A percentile compares a stretch with the other conserved stretches of the same genome.
phyloP scores from a whole-genome alignment of 345 rosid species.

The Aquilaria malaccensis region DNA sequence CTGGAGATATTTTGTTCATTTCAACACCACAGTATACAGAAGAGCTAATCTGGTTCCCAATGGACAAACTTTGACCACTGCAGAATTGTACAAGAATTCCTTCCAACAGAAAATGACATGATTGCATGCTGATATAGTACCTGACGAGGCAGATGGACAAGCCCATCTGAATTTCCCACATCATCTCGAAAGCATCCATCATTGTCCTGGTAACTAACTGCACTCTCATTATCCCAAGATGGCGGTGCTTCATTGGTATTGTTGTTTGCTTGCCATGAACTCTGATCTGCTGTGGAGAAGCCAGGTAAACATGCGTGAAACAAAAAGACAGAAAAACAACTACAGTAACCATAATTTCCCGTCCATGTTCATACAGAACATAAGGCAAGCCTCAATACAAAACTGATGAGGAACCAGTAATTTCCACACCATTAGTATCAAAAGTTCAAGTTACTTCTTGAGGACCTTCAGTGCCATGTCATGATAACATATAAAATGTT shows the following conservation, averaged over 20 bases:
- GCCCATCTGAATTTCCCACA: constrained; percentile 14
- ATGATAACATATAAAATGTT: no score
- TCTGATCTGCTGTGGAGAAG: constrained; percentile 1
- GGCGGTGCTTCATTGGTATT: constrained; percentile 6
- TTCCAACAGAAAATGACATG: background rate
- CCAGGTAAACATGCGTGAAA: background rate
- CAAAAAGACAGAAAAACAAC: background rate
- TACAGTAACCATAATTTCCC: no score
- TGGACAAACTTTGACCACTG: background rate
- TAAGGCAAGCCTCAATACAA: no score
- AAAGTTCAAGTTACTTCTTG: no score
- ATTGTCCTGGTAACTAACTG: constrained; percentile 15
- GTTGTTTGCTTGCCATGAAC: constrained; percentile 6
- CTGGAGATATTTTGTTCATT: no score
- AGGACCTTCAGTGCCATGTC: no score
- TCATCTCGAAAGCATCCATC: constrained; percentile 17
- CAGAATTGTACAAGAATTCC: background rate
- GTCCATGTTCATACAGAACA: no score
- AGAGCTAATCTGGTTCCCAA: no score
- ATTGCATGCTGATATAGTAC: background rate
- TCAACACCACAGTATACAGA: no score
- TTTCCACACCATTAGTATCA: no score
- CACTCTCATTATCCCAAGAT: constrained; percentile 19
- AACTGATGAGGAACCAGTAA: no score
- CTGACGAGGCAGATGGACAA: constrained; percentile 31